These are phyloP conservation scores for Niebla homalea DNA, from an alignment of 495 filamentous ascomycete species.

Conservation along the genomic window DNA sequence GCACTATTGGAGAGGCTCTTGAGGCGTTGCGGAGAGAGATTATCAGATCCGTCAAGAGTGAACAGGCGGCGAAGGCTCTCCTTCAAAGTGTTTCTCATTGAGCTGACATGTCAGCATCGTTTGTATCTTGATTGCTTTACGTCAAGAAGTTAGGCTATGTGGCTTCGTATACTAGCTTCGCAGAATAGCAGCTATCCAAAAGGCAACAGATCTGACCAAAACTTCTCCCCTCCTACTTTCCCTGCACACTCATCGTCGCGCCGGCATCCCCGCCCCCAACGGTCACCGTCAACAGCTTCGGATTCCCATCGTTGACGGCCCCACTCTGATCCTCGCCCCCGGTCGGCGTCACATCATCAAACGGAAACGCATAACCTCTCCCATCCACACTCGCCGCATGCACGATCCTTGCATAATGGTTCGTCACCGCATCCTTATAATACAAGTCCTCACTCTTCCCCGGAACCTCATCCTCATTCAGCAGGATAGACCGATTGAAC, in stretches of 20 bases:
- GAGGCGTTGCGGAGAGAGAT: slow-evolving; percentile 6
- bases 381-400: slow-evolving; percentile 49
- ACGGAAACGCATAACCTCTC: slow-evolving; percentile 64
- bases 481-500: slow-evolving; percentile 52
- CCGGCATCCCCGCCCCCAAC: slow-evolving; percentile 39
- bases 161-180: too few species aligned
- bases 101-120: background rate
- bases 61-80: too few species aligned
- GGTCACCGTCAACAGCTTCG: slow-evolving; percentile 44
- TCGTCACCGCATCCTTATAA: slow-evolving; percentile 45
- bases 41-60: too few species aligned
- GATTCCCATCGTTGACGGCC: slow-evolving; percentile 43
- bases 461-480: slow-evolving; percentile 36
- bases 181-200: background rate
- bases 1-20: slow-evolving; percentile 15
- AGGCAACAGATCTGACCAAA: background rate
- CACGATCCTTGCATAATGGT: slow-evolving; percentile 58
- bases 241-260: background rate
- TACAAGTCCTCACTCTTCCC: slow-evolving; percentile 33
- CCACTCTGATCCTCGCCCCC: slow-evolving; percentile 49
- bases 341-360: slow-evolving; percentile 56
- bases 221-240: background rate
- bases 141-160: background rate
- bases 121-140: background rate
- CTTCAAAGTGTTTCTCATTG: background rate